Conservation (phyloP, 305 asterid species). For the Fraxinus dipetala region DNA sequence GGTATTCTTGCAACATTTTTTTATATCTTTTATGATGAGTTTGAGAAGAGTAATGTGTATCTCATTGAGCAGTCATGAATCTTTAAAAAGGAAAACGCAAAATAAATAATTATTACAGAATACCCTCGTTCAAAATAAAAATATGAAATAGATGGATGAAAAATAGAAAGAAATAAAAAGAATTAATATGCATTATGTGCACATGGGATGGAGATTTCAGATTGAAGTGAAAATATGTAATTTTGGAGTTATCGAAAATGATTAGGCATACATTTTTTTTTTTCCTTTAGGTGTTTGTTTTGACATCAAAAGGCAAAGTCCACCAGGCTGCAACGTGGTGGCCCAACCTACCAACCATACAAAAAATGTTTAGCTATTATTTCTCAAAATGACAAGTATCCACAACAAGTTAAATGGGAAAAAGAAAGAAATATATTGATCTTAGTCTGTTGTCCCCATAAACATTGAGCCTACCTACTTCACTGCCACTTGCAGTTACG, state of each 20-base stretch:
- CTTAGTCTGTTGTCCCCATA: slow-evolving; percentile 69
- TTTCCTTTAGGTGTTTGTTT: background rate
- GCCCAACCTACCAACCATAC: slow-evolving; percentile 68
- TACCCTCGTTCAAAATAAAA: background rate
- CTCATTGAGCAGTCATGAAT: slow-evolving; percentile 86
- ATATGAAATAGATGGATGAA: background rate
- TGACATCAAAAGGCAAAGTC: slow-evolving; percentile 92
- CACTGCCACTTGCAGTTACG: slow-evolving; percentile 95
- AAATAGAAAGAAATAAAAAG: too few species aligned
- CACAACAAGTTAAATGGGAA: background rate
- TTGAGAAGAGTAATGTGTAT: slow-evolving; percentile 68
- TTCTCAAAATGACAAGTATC: background rate
- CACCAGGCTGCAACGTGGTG: slow-evolving; percentile 98
- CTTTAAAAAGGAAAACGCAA: slow-evolving; percentile 40
- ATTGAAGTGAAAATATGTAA: too few species aligned
- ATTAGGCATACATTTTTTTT: too few species aligned
- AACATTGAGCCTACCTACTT: slow-evolving; percentile 86
- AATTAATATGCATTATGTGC: background rate
- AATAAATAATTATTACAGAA: slow-evolving; percentile 10
- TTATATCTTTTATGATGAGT: slow-evolving; percentile 28
- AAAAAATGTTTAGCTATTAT: background rate
- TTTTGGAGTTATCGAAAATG: too few species aligned
- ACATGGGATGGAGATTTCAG: too few species aligned
- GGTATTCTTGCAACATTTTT: slow-evolving; percentile 92
- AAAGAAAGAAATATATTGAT: background rate